phyloP scores from a whole-genome alignment of 208 protist species.

The Entamoeba dispar region DNA sequence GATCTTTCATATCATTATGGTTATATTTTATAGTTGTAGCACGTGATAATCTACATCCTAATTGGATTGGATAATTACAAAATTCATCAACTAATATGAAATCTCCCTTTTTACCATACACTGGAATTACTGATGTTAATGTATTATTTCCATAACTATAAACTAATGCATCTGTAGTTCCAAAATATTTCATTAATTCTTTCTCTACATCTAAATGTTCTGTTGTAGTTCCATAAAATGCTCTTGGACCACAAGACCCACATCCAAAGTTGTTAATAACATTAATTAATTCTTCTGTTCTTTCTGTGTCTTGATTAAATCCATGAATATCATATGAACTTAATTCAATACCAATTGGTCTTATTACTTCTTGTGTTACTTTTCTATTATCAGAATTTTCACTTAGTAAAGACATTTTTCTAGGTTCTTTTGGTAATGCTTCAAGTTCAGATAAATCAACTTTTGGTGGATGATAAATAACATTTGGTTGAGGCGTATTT shows the following conservation, averaged over 20 bases:
- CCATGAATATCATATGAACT: neutral
- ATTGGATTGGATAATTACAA: slow-evolving; percentile 51
- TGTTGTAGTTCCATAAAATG: neutral
- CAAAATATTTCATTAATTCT: neutral
- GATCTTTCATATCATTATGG: slow-evolving; percentile 73
- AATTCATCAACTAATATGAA: slow-evolving; percentile 45
- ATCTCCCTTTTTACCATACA: slow-evolving; percentile 3
- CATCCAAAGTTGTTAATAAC: neutral
- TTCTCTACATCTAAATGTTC: neutral
- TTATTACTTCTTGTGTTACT: neutral
- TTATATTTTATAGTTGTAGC: slow-evolving; percentile 54
- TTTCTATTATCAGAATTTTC: neutral
- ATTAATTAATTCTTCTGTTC: neutral
- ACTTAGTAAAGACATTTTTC: neutral
- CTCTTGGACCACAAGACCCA: slow-evolving; percentile 20
- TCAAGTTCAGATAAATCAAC: neutral
- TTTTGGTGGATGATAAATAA: neutral
- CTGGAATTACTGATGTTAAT: slow-evolving; percentile 12
- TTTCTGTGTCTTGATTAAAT: neutral
- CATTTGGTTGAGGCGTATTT: neutral
- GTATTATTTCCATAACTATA: slow-evolving; percentile 17
- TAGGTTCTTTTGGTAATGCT: neutral
- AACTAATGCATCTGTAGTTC: slow-evolving; percentile 1
- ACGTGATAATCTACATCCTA: slow-evolving; percentile 54
- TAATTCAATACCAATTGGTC: neutral